Evolutionary conservation across 768 basidiomycete species (phyloP).

Genomic region (Termitomyces sp.): DNA sequence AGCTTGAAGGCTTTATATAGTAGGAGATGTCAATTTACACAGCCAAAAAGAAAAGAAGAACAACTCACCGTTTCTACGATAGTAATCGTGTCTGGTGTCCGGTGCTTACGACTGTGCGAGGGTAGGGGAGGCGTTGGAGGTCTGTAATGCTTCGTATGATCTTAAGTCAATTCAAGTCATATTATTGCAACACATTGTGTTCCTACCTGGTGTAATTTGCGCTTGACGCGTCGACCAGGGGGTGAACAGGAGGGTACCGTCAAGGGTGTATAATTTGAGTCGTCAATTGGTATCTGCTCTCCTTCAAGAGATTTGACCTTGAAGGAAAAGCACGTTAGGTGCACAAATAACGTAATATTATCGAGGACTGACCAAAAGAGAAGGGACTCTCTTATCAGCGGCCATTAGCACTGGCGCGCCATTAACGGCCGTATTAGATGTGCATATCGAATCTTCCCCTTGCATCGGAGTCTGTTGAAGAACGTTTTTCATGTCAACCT

Average conservation of each 20-base stretch:
- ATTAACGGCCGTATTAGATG: neutral
- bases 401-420: neutral
- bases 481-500: conserved; percentile 30
- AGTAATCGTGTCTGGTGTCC: conserved; percentile 8
- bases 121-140: conserved; percentile 55
- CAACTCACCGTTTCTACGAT: conserved; percentile 1
- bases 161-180: neutral
- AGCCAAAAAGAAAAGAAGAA: neutral
- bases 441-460: conserved; percentile 2
- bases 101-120: conserved; percentile 27
- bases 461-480: conserved; percentile 16
- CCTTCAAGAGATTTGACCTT: conserved; percentile 11
- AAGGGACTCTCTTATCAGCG: neutral
- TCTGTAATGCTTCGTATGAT: conserved; percentile 39
- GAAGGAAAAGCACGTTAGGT: neutral
- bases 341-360: neutral
- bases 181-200: neutral
- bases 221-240: conserved; percentile 13
- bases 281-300: conserved; percentile 2
- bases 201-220: conserved; percentile 19
- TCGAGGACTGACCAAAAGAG: conserved; percentile 4
- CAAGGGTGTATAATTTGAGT: conserved; percentile 2
- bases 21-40: neutral
- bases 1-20: conserved; percentile 2
- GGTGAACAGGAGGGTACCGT: conserved; percentile 1